A percentile compares a stretch with the other conserved stretches of the same genome.
These are phyloP conservation scores for Cyberlindnera euphorbiae DNA, from an alignment of 805 yeast genomes.

Conservation along the genomic window DNA sequence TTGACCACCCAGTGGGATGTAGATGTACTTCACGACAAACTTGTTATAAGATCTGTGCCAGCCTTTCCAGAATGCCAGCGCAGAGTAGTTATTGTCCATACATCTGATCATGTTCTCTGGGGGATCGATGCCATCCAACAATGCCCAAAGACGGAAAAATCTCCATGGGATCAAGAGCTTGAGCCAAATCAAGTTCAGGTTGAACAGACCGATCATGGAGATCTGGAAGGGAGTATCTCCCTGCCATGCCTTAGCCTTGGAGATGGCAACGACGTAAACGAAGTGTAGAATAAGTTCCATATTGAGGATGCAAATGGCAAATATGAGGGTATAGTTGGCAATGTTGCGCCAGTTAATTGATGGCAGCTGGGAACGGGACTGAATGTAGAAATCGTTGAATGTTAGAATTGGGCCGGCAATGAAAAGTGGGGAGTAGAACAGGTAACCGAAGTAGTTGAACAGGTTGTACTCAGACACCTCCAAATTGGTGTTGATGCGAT, in stretches of 20 bases:
- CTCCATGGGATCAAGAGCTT: constrained; percentile 95
- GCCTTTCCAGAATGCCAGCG: constrained; percentile 96
- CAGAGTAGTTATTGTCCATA: constrained; percentile 89
- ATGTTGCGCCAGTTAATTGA: constrained; percentile 55
- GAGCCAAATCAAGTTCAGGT: constrained; percentile 87
- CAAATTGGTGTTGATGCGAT: constrained; percentile 60
- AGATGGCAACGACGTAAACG: constrained; percentile 90
- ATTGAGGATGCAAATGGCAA: constrained; percentile 66
- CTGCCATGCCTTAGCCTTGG: constrained; percentile 85
- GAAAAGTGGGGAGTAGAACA: constrained; percentile 81
- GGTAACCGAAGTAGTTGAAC: constrained; percentile 68
- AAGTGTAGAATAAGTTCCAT: constrained; percentile 90
- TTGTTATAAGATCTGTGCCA: constrained; percentile 95
- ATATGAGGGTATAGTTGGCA: constrained; percentile 58
- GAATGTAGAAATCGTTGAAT: constrained; percentile 85
- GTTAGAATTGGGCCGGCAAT: constrained; percentile 95
- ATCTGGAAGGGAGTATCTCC: constrained; percentile 89
- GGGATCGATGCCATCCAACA: constrained; percentile 89
- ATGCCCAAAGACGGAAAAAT: constrained; percentile 86
- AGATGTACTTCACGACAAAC: constrained; percentile 86
- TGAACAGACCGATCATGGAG: constrained; percentile 90
- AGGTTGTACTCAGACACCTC: constrained; percentile 55
- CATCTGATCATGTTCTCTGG: constrained; percentile 98
- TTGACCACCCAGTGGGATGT: constrained; percentile 88
- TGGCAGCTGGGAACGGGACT: constrained; percentile 63